A percentile compares a stretch with the other conserved stretches of the same genome.
phyloP scores from a whole-genome alignment of 1,284 basidiomycete species.

The Tetrapyrgos nigripes region DNA sequence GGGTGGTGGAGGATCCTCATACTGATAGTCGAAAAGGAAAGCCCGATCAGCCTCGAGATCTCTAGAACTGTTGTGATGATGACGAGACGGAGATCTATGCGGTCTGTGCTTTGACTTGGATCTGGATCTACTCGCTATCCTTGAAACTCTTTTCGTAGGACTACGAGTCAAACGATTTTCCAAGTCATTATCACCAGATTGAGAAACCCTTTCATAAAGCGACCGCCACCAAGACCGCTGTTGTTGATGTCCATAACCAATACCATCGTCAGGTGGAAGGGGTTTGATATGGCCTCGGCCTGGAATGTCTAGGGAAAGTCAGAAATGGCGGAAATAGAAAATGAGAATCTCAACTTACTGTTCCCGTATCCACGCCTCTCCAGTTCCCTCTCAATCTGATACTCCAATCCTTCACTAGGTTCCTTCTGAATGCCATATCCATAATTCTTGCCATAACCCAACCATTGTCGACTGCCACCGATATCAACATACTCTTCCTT shows the following conservation, averaged over 20 bases:
- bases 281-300: slow-evolving; percentile 27
- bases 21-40: slow-evolving; percentile 11
- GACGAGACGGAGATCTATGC: slow-evolving; percentile 11
- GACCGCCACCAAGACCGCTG: slow-evolving; percentile 63
- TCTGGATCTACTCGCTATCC: slow-evolving; percentile 8
- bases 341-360: slow-evolving; percentile 32
- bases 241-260: slow-evolving; percentile 26
- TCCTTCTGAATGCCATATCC: slow-evolving; percentile 53
- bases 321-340: neutral
- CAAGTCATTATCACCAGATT: slow-evolving; percentile 35
- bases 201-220: slow-evolving; percentile 59
- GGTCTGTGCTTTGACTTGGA: slow-evolving; percentile 6
- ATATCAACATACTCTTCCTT: slow-evolving; percentile 44
- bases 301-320: slow-evolving; percentile 23
- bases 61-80: slow-evolving; percentile 18
- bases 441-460: slow-evolving; percentile 54
- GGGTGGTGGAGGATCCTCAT: slow-evolving; percentile 27
- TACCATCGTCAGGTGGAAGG: slow-evolving; percentile 14
- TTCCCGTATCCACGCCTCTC: slow-evolving; percentile 49
- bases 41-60: slow-evolving; percentile 16
- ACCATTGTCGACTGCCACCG: slow-evolving; percentile 56
- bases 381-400: slow-evolving; percentile 60
- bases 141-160: slow-evolving; percentile 5
- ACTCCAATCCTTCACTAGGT: slow-evolving; percentile 57
- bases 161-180: slow-evolving; percentile 24